Evolutionary conservation across 2,329 filamentous ascomycete genomes (phyloP).

Genomic region (Talaromyces piceae): DNA sequence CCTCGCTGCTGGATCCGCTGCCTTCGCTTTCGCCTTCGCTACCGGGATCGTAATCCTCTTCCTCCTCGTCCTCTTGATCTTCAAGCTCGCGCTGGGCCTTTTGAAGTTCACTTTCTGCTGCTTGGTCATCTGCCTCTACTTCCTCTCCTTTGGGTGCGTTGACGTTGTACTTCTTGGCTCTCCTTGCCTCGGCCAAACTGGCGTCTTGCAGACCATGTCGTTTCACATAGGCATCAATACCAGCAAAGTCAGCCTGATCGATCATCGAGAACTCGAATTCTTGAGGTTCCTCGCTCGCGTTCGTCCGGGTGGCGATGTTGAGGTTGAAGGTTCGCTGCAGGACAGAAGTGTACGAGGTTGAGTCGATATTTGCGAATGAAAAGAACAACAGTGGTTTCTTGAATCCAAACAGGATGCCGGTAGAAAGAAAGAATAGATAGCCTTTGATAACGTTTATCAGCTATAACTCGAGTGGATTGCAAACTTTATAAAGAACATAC

Average conservation of each 20-base stretch:
- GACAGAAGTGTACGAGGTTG: conserved; percentile 57
- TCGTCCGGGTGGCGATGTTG: conserved; percentile 43
- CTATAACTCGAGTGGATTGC: neutral
- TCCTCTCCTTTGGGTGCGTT: conserved; percentile 26
- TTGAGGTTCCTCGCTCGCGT: conserved; percentile 35
- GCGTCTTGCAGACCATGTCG: conserved; percentile 55
- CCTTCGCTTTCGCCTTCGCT: conserved; percentile 42
- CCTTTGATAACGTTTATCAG: conserved; percentile 35
- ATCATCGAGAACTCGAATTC: conserved; percentile 61
- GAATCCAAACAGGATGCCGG: conserved; percentile 57
- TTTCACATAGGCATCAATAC: conserved; percentile 57
- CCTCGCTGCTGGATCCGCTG: conserved; percentile 38
- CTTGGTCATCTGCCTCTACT: conserved; percentile 20
- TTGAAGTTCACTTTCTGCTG: conserved; percentile 47
- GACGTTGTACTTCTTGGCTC: conserved; percentile 53
- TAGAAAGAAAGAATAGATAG: conserved; percentile 56
- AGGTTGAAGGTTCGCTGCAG: conserved; percentile 61
- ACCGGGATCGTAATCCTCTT: conserved; percentile 46
- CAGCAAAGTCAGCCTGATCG: conserved; percentile 55
- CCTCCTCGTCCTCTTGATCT: conserved; percentile 41
- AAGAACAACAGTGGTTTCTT: conserved; percentile 60
- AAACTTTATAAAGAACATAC: conserved; percentile 27
- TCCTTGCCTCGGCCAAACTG: conserved; percentile 52
- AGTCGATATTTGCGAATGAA: conserved; percentile 51
- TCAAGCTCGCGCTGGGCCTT: conserved; percentile 51